Base-by-base conservation (phyloP, 2,329 filamentous ascomycete genomes). In the Plectosphaerella sp. region DNA sequence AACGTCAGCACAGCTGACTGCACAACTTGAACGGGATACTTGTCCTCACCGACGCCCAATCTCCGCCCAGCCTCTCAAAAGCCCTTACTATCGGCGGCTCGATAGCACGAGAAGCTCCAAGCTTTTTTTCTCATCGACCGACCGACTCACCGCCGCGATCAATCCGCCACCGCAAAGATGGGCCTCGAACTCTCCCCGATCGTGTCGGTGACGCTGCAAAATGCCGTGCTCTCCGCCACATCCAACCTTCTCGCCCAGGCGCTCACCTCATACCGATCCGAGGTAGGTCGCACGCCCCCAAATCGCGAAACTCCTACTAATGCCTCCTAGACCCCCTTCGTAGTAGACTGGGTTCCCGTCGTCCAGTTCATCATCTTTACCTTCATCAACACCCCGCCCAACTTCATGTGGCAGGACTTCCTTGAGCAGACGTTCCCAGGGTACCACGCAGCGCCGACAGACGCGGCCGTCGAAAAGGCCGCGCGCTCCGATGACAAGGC, bases 391-490 rank as follows among this genome's bases (percentile, higher is more conserved):
- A 87, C 86, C 41, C 91, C 91, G 3, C 88, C 88, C 45, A 97
- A 97, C 70, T 89, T 91, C 64, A 65, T 89, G 61, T 96, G 91
- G 81, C 91, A 96, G 76, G 79, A 83, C 41, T 89, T 80, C 64
- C 78, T 96, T 49, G 91, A 96, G 69, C 73, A 79, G 6, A 70
- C 75, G 4, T 95, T 91, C 63, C 91, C 91, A 0, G 86, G 87
- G 1, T 79, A 82, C 59, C 77, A 78, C 49, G 54, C 65, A 4
- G 67, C 74, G n/a, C 69, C 74, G 3, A 66, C 69, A 3, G 59
- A 61, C 10, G 64, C 65, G n/a, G 69, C 74, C 20, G 61, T 75
- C 47, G 60, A 62, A 15, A 69, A 72, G 20, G 71, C 72, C 43
- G 67, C 69, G 47, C 62, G 64, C 41, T 64, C 62, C 50, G 65